These are phyloP conservation scores for Nitzschia sp. DNA, from an alignment of 108 stramenopile genomes.

Conservation along the genomic window DNA sequence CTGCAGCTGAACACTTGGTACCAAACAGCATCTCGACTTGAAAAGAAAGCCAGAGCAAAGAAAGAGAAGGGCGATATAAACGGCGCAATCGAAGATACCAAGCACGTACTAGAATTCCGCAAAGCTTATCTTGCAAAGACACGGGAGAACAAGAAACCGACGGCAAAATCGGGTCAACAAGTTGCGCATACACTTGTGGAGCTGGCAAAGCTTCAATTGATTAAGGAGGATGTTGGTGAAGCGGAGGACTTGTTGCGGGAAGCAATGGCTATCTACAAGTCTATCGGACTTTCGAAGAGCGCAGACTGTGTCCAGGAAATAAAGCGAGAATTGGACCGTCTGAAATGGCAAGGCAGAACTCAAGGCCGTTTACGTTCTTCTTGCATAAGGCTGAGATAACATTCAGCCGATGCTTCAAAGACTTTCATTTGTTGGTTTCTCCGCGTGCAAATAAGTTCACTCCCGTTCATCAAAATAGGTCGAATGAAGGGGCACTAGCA, in stretches of 20 bases:
- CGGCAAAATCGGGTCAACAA: constrained; percentile 2
- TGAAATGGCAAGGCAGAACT: constrained; percentile 11
- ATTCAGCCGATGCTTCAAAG: too few species aligned
- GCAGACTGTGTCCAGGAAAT: constrained; percentile 3
- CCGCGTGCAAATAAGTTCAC: too few species aligned
- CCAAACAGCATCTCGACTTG: constrained; percentile 2
- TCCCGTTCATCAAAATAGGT: constrained; percentile 20
- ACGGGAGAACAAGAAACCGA: neutral
- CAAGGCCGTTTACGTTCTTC: too few species aligned
- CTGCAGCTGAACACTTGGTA: neutral
- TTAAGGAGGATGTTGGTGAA: constrained; percentile 12
- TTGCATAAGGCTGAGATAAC: too few species aligned
- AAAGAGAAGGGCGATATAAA: constrained; percentile 18
- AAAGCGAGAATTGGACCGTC: constrained; percentile 11
- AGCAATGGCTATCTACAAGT: constrained; percentile 11
- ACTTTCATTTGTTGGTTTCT: too few species aligned
- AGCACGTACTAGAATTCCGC: constrained; percentile 18
- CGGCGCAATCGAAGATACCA: constrained; percentile 10
- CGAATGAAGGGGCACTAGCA: constrained; percentile 19
- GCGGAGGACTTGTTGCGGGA: constrained; percentile 13
- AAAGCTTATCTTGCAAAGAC: constrained; percentile 13
- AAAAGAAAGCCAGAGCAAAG: neutral
- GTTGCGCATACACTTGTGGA: constrained; percentile 15
- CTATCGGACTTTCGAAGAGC: constrained; percentile 9
- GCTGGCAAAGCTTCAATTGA: constrained; percentile 10